These are phyloP conservation scores for Saturnispora zaruensis DNA, from an alignment of 805 yeast genomes.

Conservation along the genomic window DNA sequence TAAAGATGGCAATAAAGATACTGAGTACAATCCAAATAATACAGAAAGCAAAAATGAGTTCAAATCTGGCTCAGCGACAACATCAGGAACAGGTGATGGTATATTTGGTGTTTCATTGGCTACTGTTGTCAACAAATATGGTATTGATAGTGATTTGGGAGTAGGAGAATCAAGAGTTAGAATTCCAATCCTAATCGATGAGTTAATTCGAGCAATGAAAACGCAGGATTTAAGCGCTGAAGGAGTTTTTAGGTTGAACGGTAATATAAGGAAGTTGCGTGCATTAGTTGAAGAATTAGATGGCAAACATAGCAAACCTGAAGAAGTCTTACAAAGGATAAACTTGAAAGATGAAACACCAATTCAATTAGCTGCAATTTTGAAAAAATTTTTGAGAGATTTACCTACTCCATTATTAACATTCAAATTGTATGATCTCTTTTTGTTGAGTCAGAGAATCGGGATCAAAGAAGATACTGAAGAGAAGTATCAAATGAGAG, in stretches of 20 bases:
- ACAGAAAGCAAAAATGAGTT: constrained; percentile 11
- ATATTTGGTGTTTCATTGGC: constrained; percentile 79
- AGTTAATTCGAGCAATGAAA: constrained; percentile 69
- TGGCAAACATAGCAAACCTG: constrained; percentile 47
- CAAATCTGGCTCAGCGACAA: constrained; percentile 16
- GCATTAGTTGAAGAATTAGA: constrained; percentile 70
- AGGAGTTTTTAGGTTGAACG: constrained; percentile 93
- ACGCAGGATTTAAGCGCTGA: constrained; percentile 93
- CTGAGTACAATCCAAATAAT: background rate
- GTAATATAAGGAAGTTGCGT: constrained; percentile 77
- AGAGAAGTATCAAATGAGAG: constrained; percentile 29
- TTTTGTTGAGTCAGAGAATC: constrained; percentile 61
- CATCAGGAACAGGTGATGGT: constrained; percentile 21
- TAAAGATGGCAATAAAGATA: background rate
- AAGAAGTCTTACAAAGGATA: constrained; percentile 41
- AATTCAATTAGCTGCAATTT: constrained; percentile 84
- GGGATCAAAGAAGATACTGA: constrained; percentile 7
- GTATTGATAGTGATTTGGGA: constrained; percentile 78
- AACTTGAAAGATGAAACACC: constrained; percentile 67
- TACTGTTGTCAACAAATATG: constrained; percentile 55
- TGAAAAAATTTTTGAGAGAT: constrained; percentile 87
- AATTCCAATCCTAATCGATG: constrained; percentile 84
- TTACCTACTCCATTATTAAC: constrained; percentile 88
- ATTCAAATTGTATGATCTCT: constrained; percentile 60
- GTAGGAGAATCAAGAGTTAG: constrained; percentile 72